A percentile compares a stretch with the other conserved stretches of the same genome.
phyloP scores from a whole-genome alignment of 768 basidiomycete genomes.

The Leccinum arenicola region DNA sequence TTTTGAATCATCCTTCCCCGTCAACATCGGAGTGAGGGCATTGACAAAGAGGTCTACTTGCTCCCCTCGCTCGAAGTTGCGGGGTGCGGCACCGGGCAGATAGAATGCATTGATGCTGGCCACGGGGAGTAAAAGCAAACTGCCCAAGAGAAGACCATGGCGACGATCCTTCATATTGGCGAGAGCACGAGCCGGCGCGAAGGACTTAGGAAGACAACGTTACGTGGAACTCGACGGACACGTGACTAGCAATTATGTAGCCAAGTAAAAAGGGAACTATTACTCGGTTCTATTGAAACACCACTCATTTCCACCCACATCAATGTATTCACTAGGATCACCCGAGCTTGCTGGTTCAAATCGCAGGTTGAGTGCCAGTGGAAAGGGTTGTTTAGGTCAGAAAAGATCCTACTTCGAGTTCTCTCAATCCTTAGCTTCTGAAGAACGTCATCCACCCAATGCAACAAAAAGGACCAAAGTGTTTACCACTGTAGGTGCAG shows the following conservation, averaged over 20 bases:
- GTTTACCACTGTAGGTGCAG: no score
- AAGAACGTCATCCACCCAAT: no score
- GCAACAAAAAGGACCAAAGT: no score
- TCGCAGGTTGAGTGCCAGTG: no score
- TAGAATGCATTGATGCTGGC: conserved; percentile 66
- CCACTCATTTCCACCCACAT: no score
- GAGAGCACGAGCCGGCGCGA: neutral
- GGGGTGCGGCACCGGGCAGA: conserved; percentile 87
- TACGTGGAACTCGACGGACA: conserved; percentile 11
- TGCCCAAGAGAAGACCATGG: conserved; percentile 10
- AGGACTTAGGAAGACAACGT: neutral
- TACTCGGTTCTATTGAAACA: no score
- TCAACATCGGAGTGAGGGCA: conserved; percentile 82
- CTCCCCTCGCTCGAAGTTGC: conserved; percentile 73
- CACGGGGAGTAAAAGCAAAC: conserved; percentile 19
- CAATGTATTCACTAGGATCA: no score
- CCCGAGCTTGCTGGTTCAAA: no score
- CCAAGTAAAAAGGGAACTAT: no score
- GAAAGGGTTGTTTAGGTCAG: no score
- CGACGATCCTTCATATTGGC: conserved; percentile 20
- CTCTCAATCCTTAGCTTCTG: no score
- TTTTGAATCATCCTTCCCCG: conserved; percentile 64
- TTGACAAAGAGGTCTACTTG: conserved; percentile 81
- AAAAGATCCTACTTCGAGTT: no score
- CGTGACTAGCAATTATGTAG: conserved; percentile 13